Evolutionary conservation across 2,329 filamentous ascomycete species (phyloP).

Genomic region (Xylaria sp.): DNA sequence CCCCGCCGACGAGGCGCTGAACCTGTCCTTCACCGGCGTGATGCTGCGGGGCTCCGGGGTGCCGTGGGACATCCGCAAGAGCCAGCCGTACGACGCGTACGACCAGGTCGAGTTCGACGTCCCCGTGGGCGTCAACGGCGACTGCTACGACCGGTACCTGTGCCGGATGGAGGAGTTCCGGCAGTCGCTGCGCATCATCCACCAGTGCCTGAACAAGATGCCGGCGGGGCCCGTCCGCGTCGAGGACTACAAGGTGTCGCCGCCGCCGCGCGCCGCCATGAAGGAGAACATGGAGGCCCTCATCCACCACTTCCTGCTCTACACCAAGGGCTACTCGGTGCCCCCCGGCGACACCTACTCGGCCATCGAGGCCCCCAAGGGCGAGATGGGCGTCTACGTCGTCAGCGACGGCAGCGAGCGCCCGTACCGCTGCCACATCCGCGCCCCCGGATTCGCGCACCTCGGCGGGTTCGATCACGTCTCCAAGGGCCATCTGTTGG

Average conservation of each 20-base stretch:
- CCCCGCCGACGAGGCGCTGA: slow-evolving; percentile 88
- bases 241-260: slow-evolving; percentile 98
- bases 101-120: slow-evolving; percentile 98
- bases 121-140: slow-evolving; percentile 92
- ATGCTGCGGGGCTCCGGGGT: slow-evolving; percentile 98
- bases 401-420: slow-evolving; percentile 96
- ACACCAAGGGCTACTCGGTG: slow-evolving; percentile 97
- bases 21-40: slow-evolving; percentile 94
- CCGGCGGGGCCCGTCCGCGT: slow-evolving; percentile 90
- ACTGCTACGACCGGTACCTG: slow-evolving; percentile 98
- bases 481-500: slow-evolving; percentile 86
- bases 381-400: slow-evolving; percentile 97
- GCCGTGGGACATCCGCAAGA: slow-evolving; percentile 96
- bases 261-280: slow-evolving; percentile 95
- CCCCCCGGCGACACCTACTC: slow-evolving; percentile 98
- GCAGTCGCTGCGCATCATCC: slow-evolving; percentile 95
- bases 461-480: slow-evolving; percentile 93
- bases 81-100: slow-evolving; percentile 95
- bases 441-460: slow-evolving; percentile 95
- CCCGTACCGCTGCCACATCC: slow-evolving; percentile 96
- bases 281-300: slow-evolving; percentile 99
- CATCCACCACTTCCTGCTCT: slow-evolving; percentile 98
- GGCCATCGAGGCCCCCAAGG: slow-evolving; percentile 98
- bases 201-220: slow-evolving; percentile 99
- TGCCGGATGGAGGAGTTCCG: slow-evolving; percentile 99